Base-by-base conservation (phyloP, 495 filamentous ascomycete species). In the Penicillium manginii region DNA sequence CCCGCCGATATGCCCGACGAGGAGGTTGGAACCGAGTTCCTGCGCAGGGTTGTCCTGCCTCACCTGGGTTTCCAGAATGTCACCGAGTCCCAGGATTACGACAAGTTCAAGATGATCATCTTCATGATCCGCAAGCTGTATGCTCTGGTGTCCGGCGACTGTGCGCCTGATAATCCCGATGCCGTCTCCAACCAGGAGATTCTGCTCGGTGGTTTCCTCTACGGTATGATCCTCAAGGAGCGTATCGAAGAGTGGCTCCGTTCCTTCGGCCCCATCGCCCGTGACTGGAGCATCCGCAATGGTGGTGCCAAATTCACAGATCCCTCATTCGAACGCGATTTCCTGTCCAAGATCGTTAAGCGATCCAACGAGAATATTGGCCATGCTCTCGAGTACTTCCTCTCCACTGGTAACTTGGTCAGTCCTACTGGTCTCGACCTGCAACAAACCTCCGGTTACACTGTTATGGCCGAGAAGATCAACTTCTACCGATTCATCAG, bases 401-500 rank as follows among this genome's bases (percentile, higher is more conserved):
- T 98, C 40, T 96, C 94, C 0, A 98, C 94, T 1, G 94, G 94
- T 62, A 98, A 98, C 67, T 80, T 98, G 29, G 83, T 89, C 62
- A 96, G 91, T 77, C 88, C 90, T 6, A 93, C 89, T 32, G 94
- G 94, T 64, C 81, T 98, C 46, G 94, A 98, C 83, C 72, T 97
- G 59, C 93, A 97, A 62, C 94, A 98, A 69, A 84, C 87, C 1
- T 96, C 94, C 26, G 94, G 94, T 56, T 98, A 94, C 75, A 96
- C 90, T 0, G 90, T 98, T 37, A 93, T 97, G 54, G 94, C 94
- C 4, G 94, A 98, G 74, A 98, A 98, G 81, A 92, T 98, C 67
- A 98, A 98, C 80, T 98, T 98, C 78, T 88, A 96, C 66, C 90
- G 94, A 62, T 98, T 98, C 78, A 96, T 98, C 77, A 93, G 91